Evolutionary conservation across 164 flowering plant genomes (phyloP).

Genomic region (Dillenia suffruticosa): DNA sequence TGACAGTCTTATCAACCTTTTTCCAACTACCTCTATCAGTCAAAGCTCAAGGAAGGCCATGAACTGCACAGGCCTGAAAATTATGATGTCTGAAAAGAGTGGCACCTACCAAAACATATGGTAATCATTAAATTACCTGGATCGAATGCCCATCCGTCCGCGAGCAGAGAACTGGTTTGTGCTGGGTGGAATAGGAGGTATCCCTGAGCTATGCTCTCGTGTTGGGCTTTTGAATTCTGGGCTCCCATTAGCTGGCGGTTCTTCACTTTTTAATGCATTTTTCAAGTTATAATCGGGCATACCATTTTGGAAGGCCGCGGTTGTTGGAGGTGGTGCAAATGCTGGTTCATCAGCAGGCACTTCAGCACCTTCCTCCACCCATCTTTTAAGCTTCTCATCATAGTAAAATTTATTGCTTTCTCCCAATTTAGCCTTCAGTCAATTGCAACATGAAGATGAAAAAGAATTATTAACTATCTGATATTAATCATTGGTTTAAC

Average conservation of each 20-base stretch:
- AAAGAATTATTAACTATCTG: too few species aligned
- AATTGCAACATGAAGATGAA: too few species aligned
- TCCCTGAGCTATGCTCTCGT: constrained; percentile 52
- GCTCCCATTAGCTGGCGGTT: constrained; percentile 31
- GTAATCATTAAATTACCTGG: constrained; percentile 49
- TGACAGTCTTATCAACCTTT: too few species aligned
- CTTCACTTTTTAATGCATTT: constrained; percentile 39
- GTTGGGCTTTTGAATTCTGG: constrained; percentile 33
- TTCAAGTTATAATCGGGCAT: constrained; percentile 43
- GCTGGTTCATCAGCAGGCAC: constrained; percentile 83
- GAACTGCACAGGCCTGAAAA: too few species aligned
- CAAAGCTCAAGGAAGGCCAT: too few species aligned
- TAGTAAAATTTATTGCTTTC: constrained; percentile 85
- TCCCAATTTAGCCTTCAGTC: constrained; percentile 84
- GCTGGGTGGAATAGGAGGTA: constrained; percentile 79
- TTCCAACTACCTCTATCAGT: too few species aligned
- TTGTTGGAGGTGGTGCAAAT: constrained; percentile 82
- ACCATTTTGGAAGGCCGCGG: constrained; percentile 62
- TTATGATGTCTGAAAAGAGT: too few species aligned
- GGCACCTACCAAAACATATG: too few species aligned
- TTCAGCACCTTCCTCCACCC: constrained; percentile 95
- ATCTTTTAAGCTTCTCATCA: constrained; percentile 91
- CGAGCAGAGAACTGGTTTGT: constrained; percentile 89
- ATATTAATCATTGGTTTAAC: too few species aligned
- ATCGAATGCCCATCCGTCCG: constrained; percentile 76